Conservation (phyloP, 1,139 yeast genomes). For the Suhomyces bribrorum region DNA sequence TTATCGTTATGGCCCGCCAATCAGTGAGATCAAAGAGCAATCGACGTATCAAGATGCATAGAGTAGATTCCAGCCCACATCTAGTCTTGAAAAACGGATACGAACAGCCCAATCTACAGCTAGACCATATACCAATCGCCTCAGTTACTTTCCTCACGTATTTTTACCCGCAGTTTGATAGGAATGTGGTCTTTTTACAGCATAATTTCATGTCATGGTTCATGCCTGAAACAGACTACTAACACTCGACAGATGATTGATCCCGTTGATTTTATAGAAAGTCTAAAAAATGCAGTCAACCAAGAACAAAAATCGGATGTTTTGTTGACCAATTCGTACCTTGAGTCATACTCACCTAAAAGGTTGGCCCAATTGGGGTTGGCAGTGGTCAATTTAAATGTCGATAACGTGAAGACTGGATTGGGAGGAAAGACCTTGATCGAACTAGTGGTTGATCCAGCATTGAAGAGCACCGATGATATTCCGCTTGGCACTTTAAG, state of each 20-base stretch:
- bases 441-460: slow-evolving; percentile 66
- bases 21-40: slow-evolving; percentile 17
- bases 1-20: slow-evolving; percentile 3
- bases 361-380: slow-evolving; percentile 67
- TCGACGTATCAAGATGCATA: slow-evolving; percentile 25
- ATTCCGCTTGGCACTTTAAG: slow-evolving; percentile 60
- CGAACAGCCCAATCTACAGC: slow-evolving; percentile 20
- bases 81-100: slow-evolving; percentile 34
- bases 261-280: slow-evolving; percentile 26
- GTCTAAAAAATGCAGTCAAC: slow-evolving; percentile 53
- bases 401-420: slow-evolving; percentile 69
- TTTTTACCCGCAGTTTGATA: too few relatives aligned
- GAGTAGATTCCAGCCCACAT: slow-evolving; percentile 16
- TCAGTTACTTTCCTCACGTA: background rate
- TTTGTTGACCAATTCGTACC: slow-evolving; percentile 50
- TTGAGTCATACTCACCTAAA: slow-evolving; percentile 60
- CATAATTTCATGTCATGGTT: too few relatives aligned
- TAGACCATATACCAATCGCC: slow-evolving; percentile 6
- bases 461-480: slow-evolving; percentile 36
- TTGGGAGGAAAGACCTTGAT: slow-evolving; percentile 74
- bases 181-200: too few relatives aligned
- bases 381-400: slow-evolving; percentile 67
- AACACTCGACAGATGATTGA: slow-evolving; percentile 8
- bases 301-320: slow-evolving; percentile 64
- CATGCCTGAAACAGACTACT: slow-evolving; percentile 8